A percentile compares a stretch with the other conserved stretches of the same genome.
Evolutionary conservation across 805 yeast species (phyloP).

Genomic region (Sungouiozyma intestinalis): DNA sequence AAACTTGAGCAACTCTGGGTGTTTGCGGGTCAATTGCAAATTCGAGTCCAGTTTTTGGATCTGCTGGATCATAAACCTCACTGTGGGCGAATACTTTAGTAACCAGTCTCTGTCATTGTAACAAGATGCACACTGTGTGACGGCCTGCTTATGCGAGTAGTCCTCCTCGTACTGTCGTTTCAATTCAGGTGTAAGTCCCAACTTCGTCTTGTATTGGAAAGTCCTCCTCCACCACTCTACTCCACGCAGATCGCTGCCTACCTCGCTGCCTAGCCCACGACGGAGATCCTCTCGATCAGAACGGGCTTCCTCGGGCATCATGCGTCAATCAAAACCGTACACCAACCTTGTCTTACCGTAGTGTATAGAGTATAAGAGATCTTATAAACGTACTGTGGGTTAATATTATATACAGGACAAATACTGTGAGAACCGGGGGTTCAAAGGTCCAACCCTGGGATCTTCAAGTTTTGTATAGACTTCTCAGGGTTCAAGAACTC

Average conservation of each 20-base stretch:
- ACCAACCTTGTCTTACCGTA: too few species aligned
- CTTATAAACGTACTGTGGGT: not conserved
- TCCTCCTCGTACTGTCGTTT: conserved; percentile 49
- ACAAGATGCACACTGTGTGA: conserved; percentile 56
- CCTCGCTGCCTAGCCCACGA: not conserved
- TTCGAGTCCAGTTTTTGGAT: conserved; percentile 44
- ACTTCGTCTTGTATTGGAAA: conserved; percentile 57
- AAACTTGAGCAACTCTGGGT: conserved; percentile 9
- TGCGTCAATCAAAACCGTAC: too few species aligned
- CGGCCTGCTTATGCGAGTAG: conserved; percentile 26
- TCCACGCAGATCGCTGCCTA: conserved; percentile 26
- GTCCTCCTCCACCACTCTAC: conserved; percentile 80
- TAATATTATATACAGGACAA: too few species aligned
- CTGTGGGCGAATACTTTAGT: conserved; percentile 70
- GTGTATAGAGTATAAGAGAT: too few species aligned
- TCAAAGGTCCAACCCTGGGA: conserved; percentile 8
- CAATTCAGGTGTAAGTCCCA: conserved; percentile 48
- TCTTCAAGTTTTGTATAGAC: conserved; percentile 6
- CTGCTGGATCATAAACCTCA: conserved; percentile 77
- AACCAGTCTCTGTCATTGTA: conserved; percentile 73
- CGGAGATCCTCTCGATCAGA: not conserved
- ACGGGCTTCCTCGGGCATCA: too few species aligned
- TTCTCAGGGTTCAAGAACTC: conserved; percentile 2
- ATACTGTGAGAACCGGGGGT: too few species aligned
- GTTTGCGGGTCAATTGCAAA: conserved; percentile 7